Conservation (phyloP, 176 grass and related monocot species). For the Areca catechu region DNA sequence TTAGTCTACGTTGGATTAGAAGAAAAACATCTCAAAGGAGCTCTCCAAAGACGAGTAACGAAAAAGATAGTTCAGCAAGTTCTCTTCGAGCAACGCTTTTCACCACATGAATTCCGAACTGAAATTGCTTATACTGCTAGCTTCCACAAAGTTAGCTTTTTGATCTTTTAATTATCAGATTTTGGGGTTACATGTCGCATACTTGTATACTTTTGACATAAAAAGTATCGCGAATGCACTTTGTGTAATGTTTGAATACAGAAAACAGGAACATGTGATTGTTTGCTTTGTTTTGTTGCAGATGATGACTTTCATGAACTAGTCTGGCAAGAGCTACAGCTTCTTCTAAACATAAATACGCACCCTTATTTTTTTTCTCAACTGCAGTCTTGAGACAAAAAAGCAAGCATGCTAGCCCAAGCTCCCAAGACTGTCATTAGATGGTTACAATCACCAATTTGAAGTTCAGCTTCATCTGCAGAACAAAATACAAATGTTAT, state of each 20-base stretch:
- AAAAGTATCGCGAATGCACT: constrained; percentile 50
- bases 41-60: constrained; percentile 47
- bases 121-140: constrained; percentile 38
- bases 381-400: constrained; percentile 56
- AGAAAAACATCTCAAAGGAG: constrained; percentile 54
- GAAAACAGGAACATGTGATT: constrained; percentile 29
- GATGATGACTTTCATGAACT: constrained; percentile 40
- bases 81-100: constrained; percentile 80
- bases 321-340: constrained; percentile 53
- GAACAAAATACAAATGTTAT: constrained; percentile 8
- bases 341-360: constrained; percentile 73
- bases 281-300: constrained; percentile 29
- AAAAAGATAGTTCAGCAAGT: constrained; percentile 52
- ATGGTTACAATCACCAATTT: constrained; percentile 21
- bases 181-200: background rate
- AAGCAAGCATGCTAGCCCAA: constrained; percentile 47
- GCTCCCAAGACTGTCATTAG: constrained; percentile 33
- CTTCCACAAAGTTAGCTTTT: constrained; percentile 15
- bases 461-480: constrained; percentile 47
- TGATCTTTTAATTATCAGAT: constrained; percentile 3
- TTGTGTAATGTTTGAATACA: constrained; percentile 51
- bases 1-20: constrained; percentile 49
- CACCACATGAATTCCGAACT: constrained; percentile 64
- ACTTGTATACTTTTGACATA: constrained; percentile 52
- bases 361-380: too few species aligned